Evolutionary conservation across 352 stramenopile species (phyloP).

Genomic region (Globisporangium solare): DNA sequence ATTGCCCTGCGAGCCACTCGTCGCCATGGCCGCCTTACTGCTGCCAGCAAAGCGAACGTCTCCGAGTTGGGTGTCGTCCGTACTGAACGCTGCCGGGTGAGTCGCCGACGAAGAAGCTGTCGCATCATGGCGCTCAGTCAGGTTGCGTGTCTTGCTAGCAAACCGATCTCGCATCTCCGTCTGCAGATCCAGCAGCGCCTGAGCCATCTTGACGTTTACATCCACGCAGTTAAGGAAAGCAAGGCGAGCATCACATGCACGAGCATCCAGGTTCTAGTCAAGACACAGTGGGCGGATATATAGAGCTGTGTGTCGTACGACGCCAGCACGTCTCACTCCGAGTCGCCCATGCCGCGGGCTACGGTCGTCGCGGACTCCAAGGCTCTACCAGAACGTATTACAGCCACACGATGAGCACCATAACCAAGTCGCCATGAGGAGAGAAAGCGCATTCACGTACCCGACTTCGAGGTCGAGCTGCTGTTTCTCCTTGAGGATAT

Average conservation of each 20-base stretch:
- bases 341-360: neutral
- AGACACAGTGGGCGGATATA: slow-evolving; percentile 31
- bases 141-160: slow-evolving; percentile 14
- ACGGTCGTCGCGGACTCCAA: slow-evolving; percentile 9
- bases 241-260: too few relatives aligned
- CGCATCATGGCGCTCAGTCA: neutral
- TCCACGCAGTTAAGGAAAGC: slow-evolving; percentile 12
- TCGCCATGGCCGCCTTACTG: neutral
- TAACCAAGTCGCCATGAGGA: neutral
- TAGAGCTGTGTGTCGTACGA: slow-evolving; percentile 72
- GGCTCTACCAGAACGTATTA: neutral
- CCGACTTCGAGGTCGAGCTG: slow-evolving; percentile 53
- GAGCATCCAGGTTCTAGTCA: neutral
- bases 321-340: slow-evolving; percentile 56
- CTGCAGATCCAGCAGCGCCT: slow-evolving; percentile 44
- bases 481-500: slow-evolving; percentile 62
- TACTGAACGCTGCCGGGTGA: neutral
- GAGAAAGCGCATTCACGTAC: slow-evolving; percentile 15
- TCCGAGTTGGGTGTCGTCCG: neutral
- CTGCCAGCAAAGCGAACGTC: neutral
- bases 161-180: slow-evolving; percentile 45
- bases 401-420: too few relatives aligned
- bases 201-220: slow-evolving; percentile 46
- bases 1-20: neutral
- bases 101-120: too few relatives aligned